Conservation (phyloP, 345 rosid species). For the Syzygium oleosum region DNA sequence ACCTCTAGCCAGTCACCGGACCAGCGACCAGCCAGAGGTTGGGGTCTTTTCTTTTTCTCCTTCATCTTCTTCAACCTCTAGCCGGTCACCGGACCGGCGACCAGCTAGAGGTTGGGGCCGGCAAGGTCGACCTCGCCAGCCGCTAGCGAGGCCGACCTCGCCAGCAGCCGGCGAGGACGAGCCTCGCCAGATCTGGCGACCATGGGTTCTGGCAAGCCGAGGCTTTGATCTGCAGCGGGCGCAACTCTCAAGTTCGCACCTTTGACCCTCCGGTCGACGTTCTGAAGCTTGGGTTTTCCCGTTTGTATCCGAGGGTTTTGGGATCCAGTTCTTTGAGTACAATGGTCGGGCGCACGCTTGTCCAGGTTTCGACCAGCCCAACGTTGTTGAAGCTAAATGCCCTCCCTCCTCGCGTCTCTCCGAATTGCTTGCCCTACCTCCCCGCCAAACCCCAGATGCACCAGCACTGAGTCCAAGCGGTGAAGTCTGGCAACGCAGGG, state of each 20-base stretch:
- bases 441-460: conserved; percentile 41
- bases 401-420: neutral
- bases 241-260: neutral
- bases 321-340: neutral
- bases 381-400: neutral
- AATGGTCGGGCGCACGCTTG: neutral
- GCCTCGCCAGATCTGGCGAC: neutral
- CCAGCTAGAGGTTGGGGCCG: too few relatives aligned
- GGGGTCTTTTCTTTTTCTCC: too few relatives aligned
- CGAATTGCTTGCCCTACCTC: conserved; percentile 34
- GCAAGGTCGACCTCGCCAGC: too few relatives aligned
- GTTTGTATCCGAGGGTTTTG: neutral
- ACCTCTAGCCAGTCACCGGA: too few relatives aligned
- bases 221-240: neutral
- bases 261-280: neutral
- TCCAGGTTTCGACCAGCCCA: neutral
- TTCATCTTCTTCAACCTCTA: too few relatives aligned
- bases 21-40: too few relatives aligned
- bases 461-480: neutral
- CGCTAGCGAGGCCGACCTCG: too few relatives aligned
- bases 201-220: neutral
- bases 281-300: too few relatives aligned
- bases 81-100: too few relatives aligned
- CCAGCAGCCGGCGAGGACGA: too few relatives aligned
- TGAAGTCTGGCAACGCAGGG: conserved; percentile 36